Base-by-base conservation (phyloP, 305 asterid species). In the Nicotiana rustica region DNA sequence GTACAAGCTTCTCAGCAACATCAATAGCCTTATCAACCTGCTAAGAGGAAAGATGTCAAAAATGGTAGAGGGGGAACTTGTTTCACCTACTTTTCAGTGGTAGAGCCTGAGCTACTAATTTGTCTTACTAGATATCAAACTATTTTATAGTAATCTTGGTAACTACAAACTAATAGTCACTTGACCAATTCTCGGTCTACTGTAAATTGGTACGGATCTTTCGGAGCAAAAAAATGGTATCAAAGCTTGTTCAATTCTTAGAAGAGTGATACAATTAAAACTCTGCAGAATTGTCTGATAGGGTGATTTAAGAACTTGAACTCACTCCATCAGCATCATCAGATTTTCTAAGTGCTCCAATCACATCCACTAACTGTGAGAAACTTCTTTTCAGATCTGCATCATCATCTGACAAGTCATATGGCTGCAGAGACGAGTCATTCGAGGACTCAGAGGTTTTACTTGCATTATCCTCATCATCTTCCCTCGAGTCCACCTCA, bases 301-400 rank as follows among this genome's bases (percentile, higher is more conserved):
- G 17, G 35, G 55, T 59, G 76, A 36, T 55, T 25, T 29, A 83
- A 47, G 80, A 47, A 65, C 47, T 31, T 68, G 69, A 65, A 93
- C 99, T 91, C 88, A 96, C 99, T 73, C 95, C 98, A 85, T 93
- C 98, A 64, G 90, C 91, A 87, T 96, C 99, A 88, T 96, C 97
- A 52, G 98, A 87, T 85, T 94, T 96, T 86, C 98, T 91, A 33
- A 96, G 89, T 18, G 99, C 97, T 82, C 90, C 98, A 84, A 94
- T 95, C 86, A 96, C 94, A 89, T 96, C 99, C 88, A 90, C 90
- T 91, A 96, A 89, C 90, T 96, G 98, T 15, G 97, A 89, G 85
- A 91, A 91, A 81, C 85, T 91, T 86, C 87, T 89, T 89, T 91
- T 89, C 86, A 93, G 90, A 87, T 96, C 99, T 29, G 91, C 84